These are phyloP conservation scores for Phytopythium mirpurense DNA, from an alignment of 352 stramenopile genomes.

Conservation along the genomic window DNA sequence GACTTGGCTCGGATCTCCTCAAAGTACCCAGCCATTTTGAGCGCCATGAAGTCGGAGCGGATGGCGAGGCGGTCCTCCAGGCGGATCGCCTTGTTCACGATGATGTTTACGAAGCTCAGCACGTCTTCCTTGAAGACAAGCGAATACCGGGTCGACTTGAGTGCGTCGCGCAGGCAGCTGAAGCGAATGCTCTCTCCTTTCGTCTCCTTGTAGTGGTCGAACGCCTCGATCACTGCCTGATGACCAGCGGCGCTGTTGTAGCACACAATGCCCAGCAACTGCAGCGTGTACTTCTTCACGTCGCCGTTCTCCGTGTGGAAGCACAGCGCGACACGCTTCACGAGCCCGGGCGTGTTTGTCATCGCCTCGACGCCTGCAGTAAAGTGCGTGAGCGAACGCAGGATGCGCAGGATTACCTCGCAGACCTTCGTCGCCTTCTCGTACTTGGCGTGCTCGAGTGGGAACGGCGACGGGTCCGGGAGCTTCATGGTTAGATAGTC, in stretches of 20 bases:
- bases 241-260: conserved; percentile 85
- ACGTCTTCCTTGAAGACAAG: conserved; percentile 88
- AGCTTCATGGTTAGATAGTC: conserved; percentile 87
- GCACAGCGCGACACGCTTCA: conserved; percentile 75
- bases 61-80: conserved; percentile 80
- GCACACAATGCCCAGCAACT: conserved; percentile 79
- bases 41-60: conserved; percentile 76
- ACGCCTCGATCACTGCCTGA: conserved; percentile 73
- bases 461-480: conserved; percentile 73
- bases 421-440: conserved; percentile 74
- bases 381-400: conserved; percentile 77
- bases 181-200: conserved; percentile 80
- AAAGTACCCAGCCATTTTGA: conserved; percentile 85
- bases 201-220: conserved; percentile 79
- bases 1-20: conserved; percentile 84
- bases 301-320: conserved; percentile 84
- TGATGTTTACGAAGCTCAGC: conserved; percentile 87
- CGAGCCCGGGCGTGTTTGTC: conserved; percentile 71
- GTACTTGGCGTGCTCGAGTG: conserved; percentile 73
- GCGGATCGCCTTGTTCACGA: conserved; percentile 85
- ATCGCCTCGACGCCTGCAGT: conserved; percentile 75
- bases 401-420: conserved; percentile 69
- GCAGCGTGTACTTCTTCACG: conserved; percentile 78
- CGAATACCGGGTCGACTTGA: conserved; percentile 80
- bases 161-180: conserved; percentile 71